A percentile compares a stretch with the other conserved stretches of the same genome.
These are phyloP conservation scores for Cornus florida DNA, from an alignment of 148 eudicot species.

Conservation along the genomic window DNA sequence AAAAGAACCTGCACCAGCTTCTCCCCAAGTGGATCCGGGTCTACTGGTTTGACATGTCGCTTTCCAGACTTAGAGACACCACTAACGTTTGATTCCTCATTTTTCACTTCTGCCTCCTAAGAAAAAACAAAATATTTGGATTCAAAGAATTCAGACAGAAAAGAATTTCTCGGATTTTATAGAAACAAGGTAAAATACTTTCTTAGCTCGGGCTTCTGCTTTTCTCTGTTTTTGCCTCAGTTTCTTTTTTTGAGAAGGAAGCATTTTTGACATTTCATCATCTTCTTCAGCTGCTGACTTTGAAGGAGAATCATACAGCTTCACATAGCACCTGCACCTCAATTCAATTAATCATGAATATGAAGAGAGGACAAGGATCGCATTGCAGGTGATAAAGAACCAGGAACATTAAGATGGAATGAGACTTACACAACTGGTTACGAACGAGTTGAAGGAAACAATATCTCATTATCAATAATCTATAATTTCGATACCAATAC, in stretches of 20 bases:
- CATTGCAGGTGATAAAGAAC: neutral
- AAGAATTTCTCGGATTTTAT: constrained; percentile 4
- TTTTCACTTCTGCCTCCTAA: constrained; percentile 95
- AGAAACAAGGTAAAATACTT: constrained; percentile 42
- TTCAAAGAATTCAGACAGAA: constrained; percentile 1
- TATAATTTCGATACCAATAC: neutral
- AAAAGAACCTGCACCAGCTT: constrained; percentile 74
- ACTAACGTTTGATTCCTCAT: constrained; percentile 68
- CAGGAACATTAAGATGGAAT: neutral
- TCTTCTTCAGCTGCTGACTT: constrained; percentile 90
- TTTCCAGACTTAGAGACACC: constrained; percentile 77
- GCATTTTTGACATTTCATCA: constrained; percentile 83
- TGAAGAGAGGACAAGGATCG: neutral
- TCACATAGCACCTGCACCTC: constrained; percentile 79
- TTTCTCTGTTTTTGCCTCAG: constrained; percentile 94
- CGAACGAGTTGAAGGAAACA: neutral
- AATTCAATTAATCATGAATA: constrained; percentile 13
- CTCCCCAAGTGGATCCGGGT: constrained; percentile 91
- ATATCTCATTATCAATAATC: neutral
- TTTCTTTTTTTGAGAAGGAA: constrained; percentile 91
- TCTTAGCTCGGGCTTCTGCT: constrained; percentile 97
- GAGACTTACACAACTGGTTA: neutral
- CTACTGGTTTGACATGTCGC: constrained; percentile 74
- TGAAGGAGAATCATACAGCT: constrained; percentile 82
- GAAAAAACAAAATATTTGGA: constrained; percentile 22